Percentiles rank a stretch among this genome's conserved stretches.
These are phyloP conservation scores for Pseudocercospora macadamiae DNA, from an alignment of 2,329 filamentous ascomycete species.

Conservation along the genomic window DNA sequence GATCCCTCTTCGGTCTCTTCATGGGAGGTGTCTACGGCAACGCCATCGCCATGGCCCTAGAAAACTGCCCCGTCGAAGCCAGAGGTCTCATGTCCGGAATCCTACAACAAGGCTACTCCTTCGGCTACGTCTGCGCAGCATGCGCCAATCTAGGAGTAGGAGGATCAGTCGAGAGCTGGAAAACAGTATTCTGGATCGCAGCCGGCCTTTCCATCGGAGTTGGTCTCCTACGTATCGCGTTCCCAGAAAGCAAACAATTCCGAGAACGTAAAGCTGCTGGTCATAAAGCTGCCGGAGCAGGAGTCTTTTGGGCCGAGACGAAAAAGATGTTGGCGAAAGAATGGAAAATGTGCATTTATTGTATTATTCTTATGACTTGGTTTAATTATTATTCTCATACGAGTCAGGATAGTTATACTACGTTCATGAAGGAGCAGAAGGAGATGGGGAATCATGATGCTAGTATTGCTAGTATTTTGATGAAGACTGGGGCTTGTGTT, in stretches of 20 bases:
- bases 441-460: slow-evolving; percentile 66
- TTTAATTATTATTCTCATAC: slow-evolving; percentile 77
- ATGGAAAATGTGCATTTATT: slow-evolving; percentile 75
- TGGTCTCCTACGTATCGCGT: slow-evolving; percentile 67
- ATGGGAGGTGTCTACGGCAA: slow-evolving; percentile 68
- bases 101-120: slow-evolving; percentile 68
- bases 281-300: slow-evolving; percentile 50
- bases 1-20: slow-evolving; percentile 64
- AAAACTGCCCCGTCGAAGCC: slow-evolving; percentile 69
- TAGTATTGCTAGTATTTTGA: slow-evolving; percentile 75
- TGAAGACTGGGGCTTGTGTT: slow-evolving; percentile 77
- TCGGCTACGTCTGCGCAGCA: slow-evolving; percentile 79
- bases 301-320: slow-evolving; percentile 69
- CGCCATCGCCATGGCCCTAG: slow-evolving; percentile 64
- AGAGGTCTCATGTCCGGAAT: slow-evolving; percentile 82
- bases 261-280: slow-evolving; percentile 67
- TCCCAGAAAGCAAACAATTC: slow-evolving; percentile 78
- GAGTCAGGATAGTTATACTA: slow-evolving; percentile 79
- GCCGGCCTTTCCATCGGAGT: slow-evolving; percentile 69
- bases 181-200: slow-evolving; percentile 66
- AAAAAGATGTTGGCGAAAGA: slow-evolving; percentile 68
- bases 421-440: slow-evolving; percentile 76
- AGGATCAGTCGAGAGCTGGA: slow-evolving; percentile 66
- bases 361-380: slow-evolving; percentile 76
- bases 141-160: slow-evolving; percentile 75